phyloP scores from a whole-genome alignment of 805 yeast species.

The Wickerhamomyces strasburgensis region DNA sequence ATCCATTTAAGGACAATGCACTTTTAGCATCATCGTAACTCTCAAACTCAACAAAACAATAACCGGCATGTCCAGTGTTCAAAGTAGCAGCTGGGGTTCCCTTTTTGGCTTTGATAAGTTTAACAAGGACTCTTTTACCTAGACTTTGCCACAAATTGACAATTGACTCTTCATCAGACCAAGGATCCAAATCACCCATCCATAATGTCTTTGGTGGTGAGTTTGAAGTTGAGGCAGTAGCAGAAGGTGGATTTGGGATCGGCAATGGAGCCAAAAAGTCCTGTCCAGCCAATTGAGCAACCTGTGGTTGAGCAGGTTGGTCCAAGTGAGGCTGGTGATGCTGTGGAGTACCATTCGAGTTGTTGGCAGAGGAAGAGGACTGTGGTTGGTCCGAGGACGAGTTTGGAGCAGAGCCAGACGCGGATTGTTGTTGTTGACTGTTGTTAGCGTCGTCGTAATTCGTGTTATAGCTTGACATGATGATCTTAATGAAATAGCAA shows the following conservation, averaged over 20 bases:
- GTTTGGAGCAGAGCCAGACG: too few species aligned
- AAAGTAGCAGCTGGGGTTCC: conserved; percentile 31
- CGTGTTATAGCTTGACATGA: too few species aligned
- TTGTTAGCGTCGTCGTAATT: too few species aligned
- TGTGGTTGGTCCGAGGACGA: too few species aligned
- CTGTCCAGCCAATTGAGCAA: conserved; percentile 23
- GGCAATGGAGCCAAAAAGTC: conserved; percentile 24
- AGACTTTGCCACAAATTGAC: conserved; percentile 56
- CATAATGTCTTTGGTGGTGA: conserved; percentile 68
- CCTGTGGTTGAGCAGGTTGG: conserved; percentile 14
- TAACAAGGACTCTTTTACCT: conserved; percentile 55
- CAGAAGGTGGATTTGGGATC: conserved; percentile 53
- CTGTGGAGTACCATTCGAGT: too few species aligned
- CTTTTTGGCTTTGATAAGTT: conserved; percentile 53
- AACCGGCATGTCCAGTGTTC: conserved; percentile 49
- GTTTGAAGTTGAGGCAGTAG: conserved; percentile 35
- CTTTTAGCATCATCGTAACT: conserved; percentile 63
- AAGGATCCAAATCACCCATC: conserved; percentile 87
- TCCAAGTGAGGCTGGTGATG: too few species aligned
- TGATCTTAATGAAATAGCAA: too few species aligned
- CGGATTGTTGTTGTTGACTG: too few species aligned
- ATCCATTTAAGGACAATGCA: conserved; percentile 63
- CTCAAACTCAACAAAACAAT: conserved; percentile 75
- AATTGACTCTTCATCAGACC: conserved; percentile 63
- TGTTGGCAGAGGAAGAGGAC: too few species aligned